These are phyloP conservation scores for Didymella exigua DNA, from an alignment of 2,329 filamentous ascomycete species.

Conservation along the genomic window DNA sequence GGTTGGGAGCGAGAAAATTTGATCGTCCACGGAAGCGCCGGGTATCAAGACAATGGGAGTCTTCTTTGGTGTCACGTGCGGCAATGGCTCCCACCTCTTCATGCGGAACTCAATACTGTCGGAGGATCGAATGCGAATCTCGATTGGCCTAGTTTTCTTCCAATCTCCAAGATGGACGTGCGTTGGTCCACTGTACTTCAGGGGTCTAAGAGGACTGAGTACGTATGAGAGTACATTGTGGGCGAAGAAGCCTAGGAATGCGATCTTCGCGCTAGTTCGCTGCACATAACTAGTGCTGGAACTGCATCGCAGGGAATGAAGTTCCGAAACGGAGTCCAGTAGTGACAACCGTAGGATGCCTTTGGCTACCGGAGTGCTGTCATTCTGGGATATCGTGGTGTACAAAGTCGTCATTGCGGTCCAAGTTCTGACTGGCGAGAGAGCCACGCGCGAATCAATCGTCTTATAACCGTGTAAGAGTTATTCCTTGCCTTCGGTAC, in stretches of 20 bases:
- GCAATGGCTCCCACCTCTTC: not conserved
- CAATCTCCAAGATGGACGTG: not conserved
- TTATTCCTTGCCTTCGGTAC: not conserved
- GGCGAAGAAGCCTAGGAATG: not conserved
- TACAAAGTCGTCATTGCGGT: not conserved
- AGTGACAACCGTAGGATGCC: not conserved
- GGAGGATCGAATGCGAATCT: not conserved
- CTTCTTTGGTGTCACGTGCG: not conserved
- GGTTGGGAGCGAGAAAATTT: slow-evolving; percentile 67
- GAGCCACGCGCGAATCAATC: not conserved
- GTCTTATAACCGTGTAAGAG: not conserved
- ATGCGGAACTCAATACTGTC: not conserved
- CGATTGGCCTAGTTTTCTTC: not conserved
- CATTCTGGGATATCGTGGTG: not conserved
- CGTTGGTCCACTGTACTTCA: not conserved
- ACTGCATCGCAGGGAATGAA: not conserved
- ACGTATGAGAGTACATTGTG: not conserved
- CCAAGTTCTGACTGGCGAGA: not conserved
- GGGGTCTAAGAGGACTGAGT: not conserved
- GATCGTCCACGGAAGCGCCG: slow-evolving; percentile 67
- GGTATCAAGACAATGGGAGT: slow-evolving; percentile 64
- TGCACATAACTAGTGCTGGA: not conserved
- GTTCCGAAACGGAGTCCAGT: not conserved
- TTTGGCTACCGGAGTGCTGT: not conserved
- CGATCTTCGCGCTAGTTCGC: not conserved